Base-by-base conservation (phyloP, 2,329 filamentous ascomycete genomes). In the Xylariaceae sp. region DNA sequence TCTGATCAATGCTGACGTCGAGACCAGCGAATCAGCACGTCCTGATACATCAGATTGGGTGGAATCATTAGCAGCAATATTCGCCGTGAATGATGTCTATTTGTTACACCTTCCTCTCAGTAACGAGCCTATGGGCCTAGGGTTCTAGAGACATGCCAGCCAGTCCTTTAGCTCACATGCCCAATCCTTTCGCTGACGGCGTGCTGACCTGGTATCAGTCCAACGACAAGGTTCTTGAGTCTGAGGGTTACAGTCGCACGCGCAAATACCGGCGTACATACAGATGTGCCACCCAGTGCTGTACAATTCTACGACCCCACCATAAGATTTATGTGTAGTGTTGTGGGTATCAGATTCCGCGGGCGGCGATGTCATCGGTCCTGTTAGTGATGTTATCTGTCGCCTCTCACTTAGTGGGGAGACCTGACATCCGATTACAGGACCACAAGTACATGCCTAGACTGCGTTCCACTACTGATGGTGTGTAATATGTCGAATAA, bases 141-240 rank as follows among this genome's bases (percentile, higher is more conserved):
- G 41, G 50, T 52, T 29, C 41, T 58, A 50, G 50, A 51, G 52
- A 41, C 9, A 40, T 57, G 50, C 53, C 59, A 55, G 59, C 66
- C 66, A 67, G 50, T 67, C 63, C 55, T 46, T 59, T 53, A 32
- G 50, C 50, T 63, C 65, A 67, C 66, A 67, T 68, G 66, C 54
- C 13, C n/a, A 15, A 55, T 60, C 45, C 55, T 54, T 49, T 59
- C 55, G 62, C 61, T 65, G 57, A 58, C 23, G 42, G 18, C 45
- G 29, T 21, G 30, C 23, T 49, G 37, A 53, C 60, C 58, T 55
- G 53, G 57, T 49, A 65, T 60, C 63, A 60, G 53, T 66, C 64
- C 63, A 66, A 47, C 41, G 42, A 32, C 61, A 59, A 62, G 52
- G 49, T 55, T 24, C 9, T 39, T 50, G 35, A 42, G 47, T 30